Percentiles rank a stretch among this genome's conserved stretches.
These are phyloP conservation scores for Collybia nuda DNA, from an alignment of 768 basidiomycete genomes.

Conservation along the genomic window DNA sequence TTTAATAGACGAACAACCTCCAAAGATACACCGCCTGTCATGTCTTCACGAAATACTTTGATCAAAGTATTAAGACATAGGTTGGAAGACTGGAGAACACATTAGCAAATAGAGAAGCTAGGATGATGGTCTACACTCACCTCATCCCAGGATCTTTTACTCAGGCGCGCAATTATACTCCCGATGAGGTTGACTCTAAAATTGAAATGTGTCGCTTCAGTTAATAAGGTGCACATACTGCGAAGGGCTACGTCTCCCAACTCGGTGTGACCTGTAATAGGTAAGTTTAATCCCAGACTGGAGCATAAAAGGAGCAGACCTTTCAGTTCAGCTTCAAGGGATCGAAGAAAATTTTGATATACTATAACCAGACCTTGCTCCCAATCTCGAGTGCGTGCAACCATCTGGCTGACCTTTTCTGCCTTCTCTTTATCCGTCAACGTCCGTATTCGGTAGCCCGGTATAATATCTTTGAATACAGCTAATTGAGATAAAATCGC, in stretches of 20 bases:
- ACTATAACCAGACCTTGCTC: slow-evolving; percentile 89
- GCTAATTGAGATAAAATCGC: slow-evolving; percentile 89
- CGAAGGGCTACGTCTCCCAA: slow-evolving; percentile 70
- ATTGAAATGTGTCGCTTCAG: slow-evolving; percentile 93
- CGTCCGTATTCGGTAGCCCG: slow-evolving; percentile 91
- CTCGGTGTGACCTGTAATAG: slow-evolving; percentile 56
- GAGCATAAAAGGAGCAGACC: slow-evolving; percentile 39
- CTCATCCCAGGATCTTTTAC: slow-evolving; percentile 86
- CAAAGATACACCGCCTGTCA: slow-evolving; percentile 78
- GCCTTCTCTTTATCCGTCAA: slow-evolving; percentile 89
- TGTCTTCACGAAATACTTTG: slow-evolving; percentile 79
- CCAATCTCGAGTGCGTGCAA: slow-evolving; percentile 87
- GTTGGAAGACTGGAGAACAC: slow-evolving; percentile 67
- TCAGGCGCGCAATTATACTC: slow-evolving; percentile 78
- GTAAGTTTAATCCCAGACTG: slow-evolving; percentile 6
- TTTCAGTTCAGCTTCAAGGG: slow-evolving; percentile 86
- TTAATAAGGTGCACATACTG: slow-evolving; percentile 85
- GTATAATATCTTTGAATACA: slow-evolving; percentile 94
- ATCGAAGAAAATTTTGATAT: slow-evolving; percentile 87
- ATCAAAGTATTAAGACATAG: slow-evolving; percentile 81
- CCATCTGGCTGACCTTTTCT: slow-evolving; percentile 94
- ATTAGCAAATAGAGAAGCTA: slow-evolving; percentile 10
- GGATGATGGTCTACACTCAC: slow-evolving; percentile 42
- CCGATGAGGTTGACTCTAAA: slow-evolving; percentile 92
- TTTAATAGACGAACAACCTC: slow-evolving; percentile 89